Base-by-base conservation (phyloP, 768 basidiomycete genomes). In the Leccinum disarticulatum region DNA sequence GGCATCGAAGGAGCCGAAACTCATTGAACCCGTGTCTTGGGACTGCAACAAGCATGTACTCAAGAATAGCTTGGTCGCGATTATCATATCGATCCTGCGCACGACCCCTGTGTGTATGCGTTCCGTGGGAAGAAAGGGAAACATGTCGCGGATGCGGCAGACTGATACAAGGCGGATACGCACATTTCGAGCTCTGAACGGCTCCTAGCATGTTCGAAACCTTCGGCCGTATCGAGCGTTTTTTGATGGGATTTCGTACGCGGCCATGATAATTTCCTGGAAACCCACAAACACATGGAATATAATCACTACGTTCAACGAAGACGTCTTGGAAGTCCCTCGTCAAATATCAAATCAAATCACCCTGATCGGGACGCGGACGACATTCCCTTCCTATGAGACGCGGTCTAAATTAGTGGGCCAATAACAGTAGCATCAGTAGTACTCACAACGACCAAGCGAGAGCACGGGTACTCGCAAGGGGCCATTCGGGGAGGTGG, bases 41-140 rank as follows among this genome's bases (percentile, higher is more conserved):
- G 81, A 56, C 81, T 81, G 10, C 68, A 66, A 28, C 79, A 70
- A 35, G 80, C 78, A 35, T 84, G 80, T 79, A 35, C 85, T 84
- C 62, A 84, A 85, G 75, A 80, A 85, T 63, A 86, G 30, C 63
- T 86, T 86, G 64, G 83, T 86, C 31, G 81, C 77, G 62, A 86
- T 74, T 66, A 86, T 69, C 62, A 83, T 56, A 58, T 85, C 83
- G 22, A 70, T 68, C 36, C 83, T 76, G 51, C 77, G 77, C 80
- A 79, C 28, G 82, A 77, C 63, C 83, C 70, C 76, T 8, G 80
- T n/a, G 8, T 41, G 38, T 41, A 17, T 41, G 38, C 17, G 38
- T 17, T 7, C 55, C 30, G 11, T 4, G 13, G 35, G 28, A 7
- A 9, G 7, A n/a, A 60, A 19, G 52, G 59, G 15, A 17, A 38